Evolutionary conservation across 2,329 filamentous ascomycete species (phyloP).

Genomic region (Metarhizium sp.): DNA sequence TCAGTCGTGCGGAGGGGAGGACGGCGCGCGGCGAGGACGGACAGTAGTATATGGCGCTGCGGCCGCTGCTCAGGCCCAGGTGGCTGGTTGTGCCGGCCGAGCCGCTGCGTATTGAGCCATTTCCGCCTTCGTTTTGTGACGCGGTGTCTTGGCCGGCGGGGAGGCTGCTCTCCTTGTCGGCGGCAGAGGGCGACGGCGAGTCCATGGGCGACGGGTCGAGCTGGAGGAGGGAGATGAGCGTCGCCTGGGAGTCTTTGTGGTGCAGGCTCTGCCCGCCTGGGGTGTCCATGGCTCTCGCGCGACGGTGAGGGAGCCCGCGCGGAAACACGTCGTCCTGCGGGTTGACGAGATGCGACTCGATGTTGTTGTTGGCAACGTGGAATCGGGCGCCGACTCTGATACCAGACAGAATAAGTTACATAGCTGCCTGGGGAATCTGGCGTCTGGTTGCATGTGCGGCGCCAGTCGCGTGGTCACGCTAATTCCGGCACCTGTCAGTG

Average conservation of each 20-base stretch:
- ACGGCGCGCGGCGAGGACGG: slow-evolving; percentile 21
- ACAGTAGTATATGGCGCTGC: slow-evolving; percentile 70
- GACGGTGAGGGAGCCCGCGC: too few relatives aligned
- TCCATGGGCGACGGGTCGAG: slow-evolving; percentile 77
- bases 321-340: too few relatives aligned
- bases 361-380: too few relatives aligned
- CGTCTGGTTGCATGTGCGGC: background rate
- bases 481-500: background rate
- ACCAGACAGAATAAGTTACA: too few relatives aligned
- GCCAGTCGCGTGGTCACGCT: background rate
- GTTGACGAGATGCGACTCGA: too few relatives aligned
- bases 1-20: background rate
- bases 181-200: slow-evolving; percentile 27
- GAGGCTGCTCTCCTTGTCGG: slow-evolving; percentile 19
- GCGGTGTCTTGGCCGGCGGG: slow-evolving; percentile 15
- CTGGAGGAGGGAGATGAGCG: slow-evolving; percentile 59
- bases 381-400: too few relatives aligned
- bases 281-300: slow-evolving; percentile 8
- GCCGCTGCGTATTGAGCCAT: slow-evolving; percentile 29
- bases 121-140: slow-evolving; percentile 20
- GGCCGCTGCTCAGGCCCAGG: slow-evolving; percentile 47
- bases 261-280: slow-evolving; percentile 8
- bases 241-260: slow-evolving; percentile 38
- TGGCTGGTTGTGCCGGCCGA: slow-evolving; percentile 27
- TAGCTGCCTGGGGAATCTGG: background rate